These are phyloP conservation scores for Tolypocladium guangdongense DNA, from an alignment of 2,329 filamentous ascomycete species.

Conservation along the genomic window DNA sequence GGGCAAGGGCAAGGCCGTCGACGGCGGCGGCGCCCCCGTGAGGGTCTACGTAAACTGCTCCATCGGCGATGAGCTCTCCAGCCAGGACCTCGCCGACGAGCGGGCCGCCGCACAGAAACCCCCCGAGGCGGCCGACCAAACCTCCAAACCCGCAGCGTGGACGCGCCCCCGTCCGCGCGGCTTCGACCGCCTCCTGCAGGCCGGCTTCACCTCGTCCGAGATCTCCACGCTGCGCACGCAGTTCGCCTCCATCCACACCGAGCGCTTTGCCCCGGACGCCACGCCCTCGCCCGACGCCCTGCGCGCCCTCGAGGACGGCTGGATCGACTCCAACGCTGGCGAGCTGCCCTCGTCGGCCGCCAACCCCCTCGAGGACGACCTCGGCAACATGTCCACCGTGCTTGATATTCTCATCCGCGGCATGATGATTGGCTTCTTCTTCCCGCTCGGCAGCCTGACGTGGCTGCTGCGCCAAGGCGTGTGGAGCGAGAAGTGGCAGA, in stretches of 20 bases:
- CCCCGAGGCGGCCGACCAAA: slow-evolving; percentile 34
- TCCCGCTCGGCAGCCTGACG: slow-evolving; percentile 74
- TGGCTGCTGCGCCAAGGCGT: slow-evolving; percentile 82
- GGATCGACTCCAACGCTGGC: slow-evolving; percentile 64
- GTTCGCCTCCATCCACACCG: slow-evolving; percentile 74
- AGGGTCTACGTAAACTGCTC: slow-evolving; percentile 89
- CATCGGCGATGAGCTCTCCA: slow-evolving; percentile 64
- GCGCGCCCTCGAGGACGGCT: slow-evolving; percentile 72
- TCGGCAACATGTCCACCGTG: slow-evolving; percentile 39
- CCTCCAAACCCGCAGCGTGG: slow-evolving; percentile 32
- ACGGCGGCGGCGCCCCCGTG: slow-evolving; percentile 12
- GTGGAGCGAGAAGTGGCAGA: slow-evolving; percentile 72
- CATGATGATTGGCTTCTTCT: slow-evolving; percentile 88
- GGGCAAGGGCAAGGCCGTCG: slow-evolving; percentile 49
- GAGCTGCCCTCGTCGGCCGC: slow-evolving; percentile 26
- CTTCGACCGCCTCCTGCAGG: slow-evolving; percentile 73
- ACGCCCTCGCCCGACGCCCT: slow-evolving; percentile 73
- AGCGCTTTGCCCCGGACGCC: slow-evolving; percentile 75
- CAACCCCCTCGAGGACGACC: slow-evolving; percentile 31
- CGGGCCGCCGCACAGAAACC: slow-evolving; percentile 31
- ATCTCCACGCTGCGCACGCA: slow-evolving; percentile 77
- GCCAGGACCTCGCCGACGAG: slow-evolving; percentile 60
- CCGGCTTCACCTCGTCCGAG: slow-evolving; percentile 75
- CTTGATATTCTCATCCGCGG: slow-evolving; percentile 83
- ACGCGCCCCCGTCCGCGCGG: slow-evolving; percentile 43